Conservation (phyloP, 2,329 filamentous ascomycete genomes). For the Penicillium hordei region DNA sequence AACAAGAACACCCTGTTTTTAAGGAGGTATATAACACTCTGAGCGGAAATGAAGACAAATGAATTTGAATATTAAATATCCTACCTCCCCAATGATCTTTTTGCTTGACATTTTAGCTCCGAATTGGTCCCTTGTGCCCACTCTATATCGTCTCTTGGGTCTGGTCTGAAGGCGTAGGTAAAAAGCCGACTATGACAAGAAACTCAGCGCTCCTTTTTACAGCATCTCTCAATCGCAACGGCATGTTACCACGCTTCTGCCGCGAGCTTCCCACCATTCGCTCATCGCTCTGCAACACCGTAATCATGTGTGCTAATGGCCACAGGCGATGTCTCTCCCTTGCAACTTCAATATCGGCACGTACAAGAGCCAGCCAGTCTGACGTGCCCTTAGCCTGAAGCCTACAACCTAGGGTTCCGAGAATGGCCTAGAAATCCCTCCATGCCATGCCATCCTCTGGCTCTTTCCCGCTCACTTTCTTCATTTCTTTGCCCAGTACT, state of each 20-base stretch:
- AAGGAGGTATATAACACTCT: neutral
- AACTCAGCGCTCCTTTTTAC: slow-evolving; percentile 15
- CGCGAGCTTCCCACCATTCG: slow-evolving; percentile 6
- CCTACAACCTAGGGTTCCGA: slow-evolving; percentile 8
- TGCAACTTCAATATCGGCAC: neutral
- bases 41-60: neutral
- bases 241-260: slow-evolving; percentile 3
- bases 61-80: neutral
- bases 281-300: neutral
- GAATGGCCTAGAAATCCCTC: slow-evolving; percentile 17
- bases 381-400: slow-evolving; percentile 8
- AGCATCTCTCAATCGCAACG: slow-evolving; percentile 13
- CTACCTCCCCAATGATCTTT: neutral
- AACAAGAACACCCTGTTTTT: neutral
- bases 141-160: neutral
- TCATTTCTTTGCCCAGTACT: neutral
- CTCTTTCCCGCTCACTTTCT: neutral
- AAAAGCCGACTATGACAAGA: slow-evolving; percentile 12
- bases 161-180: neutral
- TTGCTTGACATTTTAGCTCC: neutral
- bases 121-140: neutral
- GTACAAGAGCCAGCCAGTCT: neutral
- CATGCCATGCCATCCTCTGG: slow-evolving; percentile 13
- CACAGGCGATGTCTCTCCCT: neutral
- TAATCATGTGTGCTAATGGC: slow-evolving; percentile 2